Base-by-base conservation (phyloP, 805 yeast species). In the Brettanomyces custersianus region DNA sequence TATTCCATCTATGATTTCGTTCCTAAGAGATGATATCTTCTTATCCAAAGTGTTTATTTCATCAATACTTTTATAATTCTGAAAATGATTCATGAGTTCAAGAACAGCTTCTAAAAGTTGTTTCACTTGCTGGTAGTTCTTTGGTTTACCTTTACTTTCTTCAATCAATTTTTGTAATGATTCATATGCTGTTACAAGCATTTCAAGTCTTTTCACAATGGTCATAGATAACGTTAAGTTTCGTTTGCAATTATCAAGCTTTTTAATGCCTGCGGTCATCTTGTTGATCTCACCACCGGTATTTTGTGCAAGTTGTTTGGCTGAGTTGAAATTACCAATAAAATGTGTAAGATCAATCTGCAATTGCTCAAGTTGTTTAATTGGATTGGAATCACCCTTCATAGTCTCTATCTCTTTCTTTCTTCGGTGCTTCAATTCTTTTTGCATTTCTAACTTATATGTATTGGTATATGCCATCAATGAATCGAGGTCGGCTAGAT, bases 211-310 rank as follows among this genome's bases (percentile, higher is more conserved):
- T 49, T 90, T 84, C 45, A 90, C 65, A 25, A 87, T 77, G 1
- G 94, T 85, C 83, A 92, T 84, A 9, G 92, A 75, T 20, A 76
- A 66, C 2, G 86, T 88, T 33, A 92, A 63, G 55, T 92, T 92
- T 52, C 74, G 75, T 62, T 92, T 92, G 24, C 88, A 78, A 34
- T 72, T 74, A 57, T 92, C 97, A 40, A 92, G 65, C 17, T 68
- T 62, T 46, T 85, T 81, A 42, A 92, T 87, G 27, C 79, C 80
- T 4, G 73, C 66, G 0, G 96, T 90, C 72, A 86, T 80, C 3
- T 52, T 57, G 10, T 78, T 65, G 37, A 87, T 84, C 4, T 76
- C 68, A 4, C 56, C 41, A 40, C 80, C 86, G 0, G 94, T 81
- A 4, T 58, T 46, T 6, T 42, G 42, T 1, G 88, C 74, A 31